Conservation (phyloP, 169 alveolate species). For the Cryptosporidium muris region DNA sequence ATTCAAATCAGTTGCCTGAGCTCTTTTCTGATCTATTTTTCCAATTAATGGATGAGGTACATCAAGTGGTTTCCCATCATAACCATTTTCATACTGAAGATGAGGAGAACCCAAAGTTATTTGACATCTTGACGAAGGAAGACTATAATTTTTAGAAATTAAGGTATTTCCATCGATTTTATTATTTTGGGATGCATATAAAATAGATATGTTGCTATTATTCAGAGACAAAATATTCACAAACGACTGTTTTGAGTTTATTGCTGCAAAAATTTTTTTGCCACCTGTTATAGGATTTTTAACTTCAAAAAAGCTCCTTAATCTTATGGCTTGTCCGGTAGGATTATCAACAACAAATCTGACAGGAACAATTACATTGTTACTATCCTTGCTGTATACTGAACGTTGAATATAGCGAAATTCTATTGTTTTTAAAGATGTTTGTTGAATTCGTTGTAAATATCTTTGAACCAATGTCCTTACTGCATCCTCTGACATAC, state of each 20-base stretch:
- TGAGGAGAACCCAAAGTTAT: neutral
- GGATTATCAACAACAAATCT: slow-evolving; percentile 74
- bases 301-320: slow-evolving; percentile 71
- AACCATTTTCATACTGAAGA: slow-evolving; percentile 63
- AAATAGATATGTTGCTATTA: slow-evolving; percentile 14
- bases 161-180: neutral
- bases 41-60: slow-evolving; percentile 75
- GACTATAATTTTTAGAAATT: neutral
- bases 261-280: slow-evolving; percentile 72
- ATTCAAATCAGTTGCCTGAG: slow-evolving; percentile 70
- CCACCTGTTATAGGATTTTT: slow-evolving; percentile 74
- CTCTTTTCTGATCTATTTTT: slow-evolving; percentile 70
- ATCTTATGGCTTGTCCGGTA: slow-evolving; percentile 73
- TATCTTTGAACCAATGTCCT: slow-evolving; percentile 69
- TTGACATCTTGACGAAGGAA: neutral
- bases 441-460: slow-evolving; percentile 71
- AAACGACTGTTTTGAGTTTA: slow-evolving; percentile 53
- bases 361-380: slow-evolving; percentile 69
- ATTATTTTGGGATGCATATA: neutral
- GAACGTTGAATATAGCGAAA: slow-evolving; percentile 72
- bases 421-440: slow-evolving; percentile 64
- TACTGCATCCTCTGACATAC: slow-evolving; percentile 74
- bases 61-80: slow-evolving; percentile 73
- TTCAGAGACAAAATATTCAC: slow-evolving; percentile 15
- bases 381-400: slow-evolving; percentile 62